Evolutionary conservation across 2,329 filamentous ascomycete species (phyloP), one percentile per base, ranked within the genome.

Genomic region (Balansia obtecta): DNA sequence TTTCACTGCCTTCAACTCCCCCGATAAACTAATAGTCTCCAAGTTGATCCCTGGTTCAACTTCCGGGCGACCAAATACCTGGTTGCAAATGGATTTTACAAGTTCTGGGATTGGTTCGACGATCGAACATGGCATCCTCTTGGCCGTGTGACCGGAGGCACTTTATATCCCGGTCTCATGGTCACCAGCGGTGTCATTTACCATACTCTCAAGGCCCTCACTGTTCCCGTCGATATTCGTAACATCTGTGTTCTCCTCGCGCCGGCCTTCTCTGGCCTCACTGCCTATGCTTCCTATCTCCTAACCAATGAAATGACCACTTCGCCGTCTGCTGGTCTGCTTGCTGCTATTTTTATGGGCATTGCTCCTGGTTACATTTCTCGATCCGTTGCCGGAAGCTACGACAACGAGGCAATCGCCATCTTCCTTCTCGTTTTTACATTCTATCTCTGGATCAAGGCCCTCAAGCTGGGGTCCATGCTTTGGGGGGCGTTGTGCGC

Each of bases 61-160:
- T 98, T 98, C 72, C 80, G 93, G 69, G 93, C 93, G 58, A 97
- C 93, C 51, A 97, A 97, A 71, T 97, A 98, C 65, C 80, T 98
- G 50, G 88, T 98, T 50, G 81, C 91, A 65, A 82, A 98, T 82
- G 93, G 93, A 61, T 97, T 98, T 73, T 94, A 95, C 70, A 89
- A 86, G 69, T 98, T 98, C 68, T 98, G 93, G 93, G 91, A 98
- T 69, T 98, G 93, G 93, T 98, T 98, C 65, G 93, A 98, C 71
- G 93, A 98, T 75, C 84, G 93, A 74, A 98, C 93, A 81, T 98
- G 93, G 93, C 91, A 98, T 71, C 93, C 93, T 61, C 85, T 98
- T 54, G 93, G 93, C 61, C 88, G 93, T 74, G 93, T 98, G 65
- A 98, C 93, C 53, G 93, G 93, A 71, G 93, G 93, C 64, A 98